Percentiles rank a stretch among this genome's conserved stretches.
These are phyloP conservation scores for Saksenaea vasiformis DNA, from an alignment of 371 early-diverging fungal species.

Conservation along the genomic window DNA sequence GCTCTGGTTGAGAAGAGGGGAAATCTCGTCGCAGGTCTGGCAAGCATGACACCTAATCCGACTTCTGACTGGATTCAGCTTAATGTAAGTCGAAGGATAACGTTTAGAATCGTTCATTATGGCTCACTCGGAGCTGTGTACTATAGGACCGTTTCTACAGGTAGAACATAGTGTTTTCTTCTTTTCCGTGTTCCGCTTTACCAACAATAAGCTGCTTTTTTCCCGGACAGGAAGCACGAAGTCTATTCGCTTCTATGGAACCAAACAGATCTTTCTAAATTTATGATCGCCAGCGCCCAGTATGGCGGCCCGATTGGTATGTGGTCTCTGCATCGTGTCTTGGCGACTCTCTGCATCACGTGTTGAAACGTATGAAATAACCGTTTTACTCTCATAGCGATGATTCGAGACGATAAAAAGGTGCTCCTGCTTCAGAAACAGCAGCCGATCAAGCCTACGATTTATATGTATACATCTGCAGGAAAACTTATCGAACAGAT, in stretches of 20 bases:
- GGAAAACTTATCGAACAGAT: constrained; percentile 86
- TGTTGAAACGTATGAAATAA: neutral
- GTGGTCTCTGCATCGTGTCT: neutral
- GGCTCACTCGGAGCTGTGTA: constrained; percentile 23
- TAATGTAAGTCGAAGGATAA: constrained; percentile 30
- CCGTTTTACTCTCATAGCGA: constrained; percentile 49
- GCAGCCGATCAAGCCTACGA: constrained; percentile 74
- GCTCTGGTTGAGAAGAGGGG: neutral
- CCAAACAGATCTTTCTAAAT: constrained; percentile 81
- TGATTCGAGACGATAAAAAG: constrained; percentile 86
- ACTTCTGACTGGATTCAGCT: constrained; percentile 57
- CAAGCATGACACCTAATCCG: constrained; percentile 52
- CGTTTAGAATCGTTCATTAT: neutral
- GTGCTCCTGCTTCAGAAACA: constrained; percentile 74
- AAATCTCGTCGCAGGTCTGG: neutral
- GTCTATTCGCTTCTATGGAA: constrained; percentile 89
- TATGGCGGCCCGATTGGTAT: constrained; percentile 94
- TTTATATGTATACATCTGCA: constrained; percentile 83
- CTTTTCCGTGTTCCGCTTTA: neutral
- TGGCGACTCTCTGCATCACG: neutral
- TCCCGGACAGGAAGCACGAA: constrained; percentile 64
- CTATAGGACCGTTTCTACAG: neutral
- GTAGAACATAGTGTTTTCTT: no score
- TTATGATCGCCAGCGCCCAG: constrained; percentile 79
- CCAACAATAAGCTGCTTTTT: neutral